Conservation (phyloP, 768 basidiomycete genomes). For the Zangia roseola region DNA sequence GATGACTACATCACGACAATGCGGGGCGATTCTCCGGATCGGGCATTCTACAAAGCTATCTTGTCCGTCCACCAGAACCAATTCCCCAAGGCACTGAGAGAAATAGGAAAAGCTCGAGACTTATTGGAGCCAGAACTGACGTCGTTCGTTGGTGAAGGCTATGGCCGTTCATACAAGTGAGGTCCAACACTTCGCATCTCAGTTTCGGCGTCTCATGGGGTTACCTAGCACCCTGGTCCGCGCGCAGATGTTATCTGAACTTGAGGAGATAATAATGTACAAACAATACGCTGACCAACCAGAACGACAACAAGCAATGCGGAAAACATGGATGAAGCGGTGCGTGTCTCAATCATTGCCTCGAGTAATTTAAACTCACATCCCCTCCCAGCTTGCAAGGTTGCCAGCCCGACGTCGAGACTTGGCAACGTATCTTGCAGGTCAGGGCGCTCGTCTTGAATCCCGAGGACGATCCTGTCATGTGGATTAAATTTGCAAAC, state of each 20-base stretch:
- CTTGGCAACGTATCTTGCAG: conserved; percentile 97
- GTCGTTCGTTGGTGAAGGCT: conserved; percentile 91
- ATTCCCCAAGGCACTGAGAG: conserved; percentile 83
- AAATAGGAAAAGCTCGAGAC: conserved; percentile 92
- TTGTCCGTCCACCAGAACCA: conserved; percentile 95
- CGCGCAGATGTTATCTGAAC: conserved; percentile 96
- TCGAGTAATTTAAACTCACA: background rate
- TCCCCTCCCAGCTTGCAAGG: conserved; percentile 73
- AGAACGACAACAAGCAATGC: conserved; percentile 85
- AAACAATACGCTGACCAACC: conserved; percentile 94
- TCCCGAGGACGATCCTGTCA: conserved; percentile 91
- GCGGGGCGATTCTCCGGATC: conserved; percentile 89
- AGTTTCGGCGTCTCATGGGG: conserved; percentile 12
- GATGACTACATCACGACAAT: conserved; percentile 94
- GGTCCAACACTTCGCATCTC: conserved; percentile 19
- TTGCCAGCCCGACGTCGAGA: conserved; percentile 97
- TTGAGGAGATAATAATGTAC: conserved; percentile 96
- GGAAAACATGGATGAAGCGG: conserved; percentile 98
- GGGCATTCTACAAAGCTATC: conserved; percentile 95
- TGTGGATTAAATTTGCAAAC: conserved; percentile 99
- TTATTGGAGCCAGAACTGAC: conserved; percentile 88
- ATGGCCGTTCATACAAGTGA: conserved; percentile 96
- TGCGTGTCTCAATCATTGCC: conserved; percentile 29
- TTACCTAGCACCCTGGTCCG: conserved; percentile 83
- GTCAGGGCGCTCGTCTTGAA: conserved; percentile 91